Base-by-base conservation (phyloP, 495 filamentous ascomycete species). In the Penicillium longicatenatum region DNA sequence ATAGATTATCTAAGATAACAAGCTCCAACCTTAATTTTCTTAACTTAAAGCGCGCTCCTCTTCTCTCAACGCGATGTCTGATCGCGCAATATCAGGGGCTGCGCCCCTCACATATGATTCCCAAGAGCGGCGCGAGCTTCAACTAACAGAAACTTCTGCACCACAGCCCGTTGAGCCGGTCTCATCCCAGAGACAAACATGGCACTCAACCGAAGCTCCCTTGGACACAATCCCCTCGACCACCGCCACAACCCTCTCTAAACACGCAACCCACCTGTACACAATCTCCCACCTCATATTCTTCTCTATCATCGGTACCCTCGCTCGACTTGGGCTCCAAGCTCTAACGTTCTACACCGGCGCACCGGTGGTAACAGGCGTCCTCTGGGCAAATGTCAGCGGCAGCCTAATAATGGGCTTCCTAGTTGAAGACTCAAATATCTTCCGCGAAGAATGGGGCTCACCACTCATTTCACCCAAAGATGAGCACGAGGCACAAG, bases 321-420 rank as follows among this genome's bases (percentile, higher is more conserved):
- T 98, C 29, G 84, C 92, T 11, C 82, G 93, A 10, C 81, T 98
- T 0, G 93, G 92, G 21, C 74, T 97, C 2, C 85, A 93, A 65
- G 85, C 89, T 45, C 74, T 98, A 24, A 93, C 92, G 4, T 84
- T 83, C 55, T 97, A 96, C 73, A 83, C 87, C 10, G 88, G 88
- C 20, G 83, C 89, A 0, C 92, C 92, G 5, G 75, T 93, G 26
- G 75, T 86, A 4, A 91, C 88, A 31, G 76, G 84, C 42, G 86
- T 91, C 4, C 73, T 96, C 30, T 98, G 94, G 94, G 89, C 93
- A 44, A 97, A 98, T 63, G 88, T 97, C 58, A 82, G 74, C n/a
- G 94, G 94, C 10, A 86, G 86, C 54, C 62, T 96, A 0, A 55
- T 97, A 45, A 87, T 98, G 83, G 93, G 94, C 19, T 95, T 96